These are phyloP conservation scores for Ophiostoma piceae DNA, from an alignment of 2,329 filamentous ascomycete species.

Conservation along the genomic window DNA sequence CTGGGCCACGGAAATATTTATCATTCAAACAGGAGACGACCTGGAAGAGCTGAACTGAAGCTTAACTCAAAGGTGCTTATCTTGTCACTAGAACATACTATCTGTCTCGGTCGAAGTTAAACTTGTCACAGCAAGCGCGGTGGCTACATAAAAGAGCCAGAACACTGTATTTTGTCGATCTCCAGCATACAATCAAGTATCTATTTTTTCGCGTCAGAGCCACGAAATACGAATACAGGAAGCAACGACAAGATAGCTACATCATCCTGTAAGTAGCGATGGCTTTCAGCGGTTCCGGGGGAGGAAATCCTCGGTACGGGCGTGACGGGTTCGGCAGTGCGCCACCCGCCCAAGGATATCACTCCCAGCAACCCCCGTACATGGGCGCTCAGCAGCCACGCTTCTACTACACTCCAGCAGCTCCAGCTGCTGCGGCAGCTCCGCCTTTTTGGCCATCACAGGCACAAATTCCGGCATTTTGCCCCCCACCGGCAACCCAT, in stretches of 20 bases:
- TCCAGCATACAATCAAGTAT: not conserved
- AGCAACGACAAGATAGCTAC: not conserved
- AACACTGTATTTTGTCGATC: not conserved
- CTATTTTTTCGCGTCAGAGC: not conserved
- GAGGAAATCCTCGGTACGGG: conserved; percentile 29
- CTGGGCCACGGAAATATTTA: conserved; percentile 45
- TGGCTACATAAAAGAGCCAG: not conserved
- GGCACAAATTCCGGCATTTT: not conserved
- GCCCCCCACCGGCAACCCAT: not conserved
- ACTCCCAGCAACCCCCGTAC: not conserved
- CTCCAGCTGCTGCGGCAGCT: not conserved
- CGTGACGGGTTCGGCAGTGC: conserved; percentile 21
- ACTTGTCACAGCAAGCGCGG: not conserved
- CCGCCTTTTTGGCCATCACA: not conserved
- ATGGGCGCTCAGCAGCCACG: not conserved
- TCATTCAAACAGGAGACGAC: conserved; percentile 23
- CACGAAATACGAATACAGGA: not conserved
- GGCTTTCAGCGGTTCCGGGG: conserved; percentile 22
- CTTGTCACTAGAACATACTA: not conserved
- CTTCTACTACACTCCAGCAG: not conserved
- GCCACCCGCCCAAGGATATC: conserved; percentile 1
- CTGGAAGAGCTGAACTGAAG: not conserved
- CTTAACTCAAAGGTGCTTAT: not conserved
- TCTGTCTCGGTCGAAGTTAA: not conserved
- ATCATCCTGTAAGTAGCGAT: not conserved